These are phyloP conservation scores for Chlamydomonas applanata DNA, from an alignment of 139 green algal species.

Conservation along the genomic window DNA sequence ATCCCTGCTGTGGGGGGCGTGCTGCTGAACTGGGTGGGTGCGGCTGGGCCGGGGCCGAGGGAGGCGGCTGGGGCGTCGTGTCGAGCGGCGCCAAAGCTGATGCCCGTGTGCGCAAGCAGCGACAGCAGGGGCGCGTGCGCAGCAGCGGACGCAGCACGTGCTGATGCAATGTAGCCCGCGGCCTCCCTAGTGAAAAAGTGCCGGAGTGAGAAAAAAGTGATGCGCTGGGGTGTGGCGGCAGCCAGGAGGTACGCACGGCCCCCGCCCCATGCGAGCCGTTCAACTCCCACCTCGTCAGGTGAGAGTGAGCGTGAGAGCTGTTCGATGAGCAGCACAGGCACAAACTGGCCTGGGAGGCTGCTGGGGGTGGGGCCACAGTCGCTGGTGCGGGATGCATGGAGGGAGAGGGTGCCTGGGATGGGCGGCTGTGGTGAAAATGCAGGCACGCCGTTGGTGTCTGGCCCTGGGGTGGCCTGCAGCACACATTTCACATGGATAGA, in stretches of 20 bases:
- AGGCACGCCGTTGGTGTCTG: too few species aligned
- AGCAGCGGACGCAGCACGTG: not conserved
- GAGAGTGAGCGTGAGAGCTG: not conserved
- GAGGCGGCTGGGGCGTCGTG: constrained; percentile 4
- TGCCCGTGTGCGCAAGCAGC: too few species aligned
- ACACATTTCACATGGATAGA: too few species aligned
- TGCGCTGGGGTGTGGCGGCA: constrained; percentile 19
- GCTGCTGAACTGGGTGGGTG: not conserved
- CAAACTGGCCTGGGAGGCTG: constrained; percentile 13
- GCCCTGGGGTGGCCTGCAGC: too few species aligned
- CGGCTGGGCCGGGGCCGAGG: not conserved
- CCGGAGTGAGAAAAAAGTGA: constrained; percentile 36
- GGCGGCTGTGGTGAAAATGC: too few species aligned
- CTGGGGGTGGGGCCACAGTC: not conserved
- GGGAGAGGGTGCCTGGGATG: not conserved
- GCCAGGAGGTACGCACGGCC: constrained; percentile 25
- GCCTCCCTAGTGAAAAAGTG: constrained; percentile 25
- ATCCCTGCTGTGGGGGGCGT: not conserved
- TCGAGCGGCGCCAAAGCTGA: not conserved
- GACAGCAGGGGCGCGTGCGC: not conserved
- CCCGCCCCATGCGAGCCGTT: constrained; percentile 35
- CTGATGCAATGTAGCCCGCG: not conserved
- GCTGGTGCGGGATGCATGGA: not conserved
- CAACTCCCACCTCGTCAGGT: not conserved
- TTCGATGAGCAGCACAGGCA: constrained; percentile 25